Evolutionary conservation across 2,329 filamentous ascomycete species (phyloP).

Genomic region (Colletotrichum sp.): DNA sequence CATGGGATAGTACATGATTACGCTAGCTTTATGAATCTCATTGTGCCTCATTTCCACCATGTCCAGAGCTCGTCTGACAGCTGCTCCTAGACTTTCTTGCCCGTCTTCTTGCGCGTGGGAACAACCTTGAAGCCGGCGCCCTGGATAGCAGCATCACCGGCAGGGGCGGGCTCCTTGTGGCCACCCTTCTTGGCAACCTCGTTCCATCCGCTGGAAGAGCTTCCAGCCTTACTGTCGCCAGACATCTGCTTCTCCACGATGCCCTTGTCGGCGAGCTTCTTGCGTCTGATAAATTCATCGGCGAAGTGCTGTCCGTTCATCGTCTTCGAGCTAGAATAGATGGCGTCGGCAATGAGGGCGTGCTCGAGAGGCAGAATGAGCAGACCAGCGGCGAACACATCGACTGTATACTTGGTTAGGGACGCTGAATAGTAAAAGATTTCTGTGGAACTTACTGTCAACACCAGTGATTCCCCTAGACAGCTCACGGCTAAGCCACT

Average conservation of each 20-base stretch:
- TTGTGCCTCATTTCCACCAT: neutral
- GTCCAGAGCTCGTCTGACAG: too few species aligned
- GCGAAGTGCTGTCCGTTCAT: slow-evolving; percentile 94
- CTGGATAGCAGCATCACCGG: slow-evolving; percentile 39
- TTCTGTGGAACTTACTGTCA: slow-evolving; percentile 51
- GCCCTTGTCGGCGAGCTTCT: slow-evolving; percentile 91
- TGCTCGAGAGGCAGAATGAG: slow-evolving; percentile 77
- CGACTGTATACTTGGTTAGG: slow-evolving; percentile 60
- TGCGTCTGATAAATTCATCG: slow-evolving; percentile 91
- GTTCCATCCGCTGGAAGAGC: slow-evolving; percentile 73
- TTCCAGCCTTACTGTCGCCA: slow-evolving; percentile 52
- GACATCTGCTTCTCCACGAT: slow-evolving; percentile 77
- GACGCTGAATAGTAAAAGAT: neutral
- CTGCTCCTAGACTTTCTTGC: slow-evolving; percentile 64
- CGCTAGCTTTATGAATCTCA: neutral
- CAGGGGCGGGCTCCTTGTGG: slow-evolving; percentile 51
- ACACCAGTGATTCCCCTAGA: slow-evolving; percentile 69
- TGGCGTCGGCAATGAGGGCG: slow-evolving; percentile 85
- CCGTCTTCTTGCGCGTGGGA: slow-evolving; percentile 87
- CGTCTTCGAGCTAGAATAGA: slow-evolving; percentile 85
- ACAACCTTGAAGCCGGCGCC: slow-evolving; percentile 87
- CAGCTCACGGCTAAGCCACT: slow-evolving; percentile 86
- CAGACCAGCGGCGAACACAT: slow-evolving; percentile 80
- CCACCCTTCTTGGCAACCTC: slow-evolving; percentile 95
- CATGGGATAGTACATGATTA: neutral